Evolutionary conservation across 2,329 filamentous ascomycete species (phyloP).

Genomic region (Arthrinium phaeospermum): DNA sequence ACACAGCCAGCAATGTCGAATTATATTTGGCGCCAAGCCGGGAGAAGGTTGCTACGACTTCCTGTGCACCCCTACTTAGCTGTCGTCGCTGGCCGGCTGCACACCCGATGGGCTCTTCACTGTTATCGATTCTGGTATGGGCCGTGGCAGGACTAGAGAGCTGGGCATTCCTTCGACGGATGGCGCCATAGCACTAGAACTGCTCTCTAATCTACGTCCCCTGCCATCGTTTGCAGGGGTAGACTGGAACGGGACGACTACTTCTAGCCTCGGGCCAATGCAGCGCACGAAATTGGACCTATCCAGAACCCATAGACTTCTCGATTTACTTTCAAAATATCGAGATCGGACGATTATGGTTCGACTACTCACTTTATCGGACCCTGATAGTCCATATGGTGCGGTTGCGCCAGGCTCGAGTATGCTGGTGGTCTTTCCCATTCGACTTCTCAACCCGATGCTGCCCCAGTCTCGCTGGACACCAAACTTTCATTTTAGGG

Average conservation of each 20-base stretch:
- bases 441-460: background rate
- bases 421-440: background rate
- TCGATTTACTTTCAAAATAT: background rate
- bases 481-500: background rate
- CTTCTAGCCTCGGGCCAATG: background rate
- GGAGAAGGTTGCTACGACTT: background rate
- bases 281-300: background rate
- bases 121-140: conserved; percentile 1
- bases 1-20: background rate
- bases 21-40: background rate
- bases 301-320: background rate
- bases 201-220: background rate
- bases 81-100: background rate
- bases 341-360: background rate
- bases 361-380: background rate
- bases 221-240: background rate
- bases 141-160: background rate
- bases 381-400: background rate
- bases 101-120: background rate
- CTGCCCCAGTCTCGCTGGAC: background rate
- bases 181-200: background rate
- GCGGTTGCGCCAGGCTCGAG: background rate
- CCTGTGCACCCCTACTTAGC: background rate
- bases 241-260: background rate
- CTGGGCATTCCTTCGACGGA: background rate